A percentile compares a stretch with the other conserved stretches of the same genome.
Conservation (phyloP, 1,284 basidiomycete genomes). For the Amylostereum chailletii region DNA sequence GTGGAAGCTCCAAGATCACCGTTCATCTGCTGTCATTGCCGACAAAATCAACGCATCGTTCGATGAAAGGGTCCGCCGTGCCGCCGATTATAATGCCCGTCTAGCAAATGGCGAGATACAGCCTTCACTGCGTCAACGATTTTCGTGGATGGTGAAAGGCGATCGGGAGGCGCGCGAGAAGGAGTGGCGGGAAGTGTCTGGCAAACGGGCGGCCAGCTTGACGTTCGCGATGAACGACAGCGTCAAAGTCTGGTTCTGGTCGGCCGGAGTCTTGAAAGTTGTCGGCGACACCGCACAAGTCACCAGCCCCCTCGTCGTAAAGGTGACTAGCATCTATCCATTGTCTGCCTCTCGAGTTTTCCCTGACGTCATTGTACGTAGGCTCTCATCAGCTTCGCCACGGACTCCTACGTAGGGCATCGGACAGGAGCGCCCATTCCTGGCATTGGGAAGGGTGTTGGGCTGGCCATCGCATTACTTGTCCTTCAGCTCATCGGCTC, state of each 20-base stretch:
- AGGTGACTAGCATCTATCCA: conserved; percentile 27
- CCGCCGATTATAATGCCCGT: conserved; percentile 62
- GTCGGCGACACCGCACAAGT: conserved; percentile 65
- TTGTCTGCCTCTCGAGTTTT: background rate
- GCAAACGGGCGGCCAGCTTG: conserved; percentile 63
- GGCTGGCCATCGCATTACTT: conserved; percentile 66
- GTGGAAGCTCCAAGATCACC: conserved; percentile 71
- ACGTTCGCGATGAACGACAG: conserved; percentile 74
- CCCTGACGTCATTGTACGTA: conserved; percentile 15
- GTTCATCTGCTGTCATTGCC: conserved; percentile 50
- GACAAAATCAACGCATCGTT: conserved; percentile 59
- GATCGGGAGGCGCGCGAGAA: conserved; percentile 45
- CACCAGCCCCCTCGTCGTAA: conserved; percentile 74
- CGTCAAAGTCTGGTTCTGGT: conserved; percentile 80
- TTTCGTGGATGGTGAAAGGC: conserved; percentile 58
- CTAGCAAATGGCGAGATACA: conserved; percentile 56
- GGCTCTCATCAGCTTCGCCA: conserved; percentile 73
- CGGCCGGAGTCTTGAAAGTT: conserved; percentile 69
- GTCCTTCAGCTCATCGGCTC: conserved; percentile 63
- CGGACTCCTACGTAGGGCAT: conserved; percentile 53
- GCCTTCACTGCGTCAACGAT: conserved; percentile 36
- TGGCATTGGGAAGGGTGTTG: conserved; percentile 64
- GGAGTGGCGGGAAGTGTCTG: conserved; percentile 56
- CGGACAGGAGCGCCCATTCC: conserved; percentile 38
- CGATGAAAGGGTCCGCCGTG: conserved; percentile 47